These are phyloP conservation scores for Pichia inconspicua DNA, from an alignment of 1,139 yeast species.

Conservation along the genomic window DNA sequence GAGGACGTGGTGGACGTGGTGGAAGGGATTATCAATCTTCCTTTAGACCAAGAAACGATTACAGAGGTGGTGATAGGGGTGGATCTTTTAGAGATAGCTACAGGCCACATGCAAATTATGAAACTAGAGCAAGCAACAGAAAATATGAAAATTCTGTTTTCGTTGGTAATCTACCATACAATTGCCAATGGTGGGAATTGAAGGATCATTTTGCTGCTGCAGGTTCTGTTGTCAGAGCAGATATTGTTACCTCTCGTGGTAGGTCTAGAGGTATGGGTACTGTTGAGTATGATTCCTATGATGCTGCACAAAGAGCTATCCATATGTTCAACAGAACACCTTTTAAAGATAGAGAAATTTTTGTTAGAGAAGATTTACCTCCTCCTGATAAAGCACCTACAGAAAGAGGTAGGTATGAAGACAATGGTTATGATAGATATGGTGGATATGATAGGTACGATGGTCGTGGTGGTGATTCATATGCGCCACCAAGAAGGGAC, in stretches of 20 bases:
- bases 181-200: constrained; percentile 51
- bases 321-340: constrained; percentile 57
- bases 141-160: constrained; percentile 64
- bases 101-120: constrained; percentile 12
- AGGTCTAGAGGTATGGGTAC: constrained; percentile 91
- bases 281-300: constrained; percentile 68
- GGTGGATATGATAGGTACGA: constrained; percentile 11
- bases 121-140: constrained; percentile 37
- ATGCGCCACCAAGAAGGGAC: constrained; percentile 13
- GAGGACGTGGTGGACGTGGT: constrained; percentile 5
- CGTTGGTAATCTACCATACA: constrained; percentile 68
- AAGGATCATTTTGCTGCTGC: constrained; percentile 51
- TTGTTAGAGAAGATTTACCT: constrained; percentile 84
- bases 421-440: constrained; percentile 12
- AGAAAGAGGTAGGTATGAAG: constrained; percentile 15
- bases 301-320: constrained; percentile 72
- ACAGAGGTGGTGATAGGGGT: not conserved
- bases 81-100: constrained; percentile 8
- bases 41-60: constrained; percentile 13
- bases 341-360: constrained; percentile 73
- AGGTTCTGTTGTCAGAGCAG: constrained; percentile 78
- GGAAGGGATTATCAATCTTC: constrained; percentile 11
- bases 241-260: constrained; percentile 75
- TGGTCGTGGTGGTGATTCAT: constrained; percentile 7
- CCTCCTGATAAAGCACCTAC: constrained; percentile 44